Conservation (phyloP, 108 stramenopile species). For the Pelagomonas calceolata region DNA sequence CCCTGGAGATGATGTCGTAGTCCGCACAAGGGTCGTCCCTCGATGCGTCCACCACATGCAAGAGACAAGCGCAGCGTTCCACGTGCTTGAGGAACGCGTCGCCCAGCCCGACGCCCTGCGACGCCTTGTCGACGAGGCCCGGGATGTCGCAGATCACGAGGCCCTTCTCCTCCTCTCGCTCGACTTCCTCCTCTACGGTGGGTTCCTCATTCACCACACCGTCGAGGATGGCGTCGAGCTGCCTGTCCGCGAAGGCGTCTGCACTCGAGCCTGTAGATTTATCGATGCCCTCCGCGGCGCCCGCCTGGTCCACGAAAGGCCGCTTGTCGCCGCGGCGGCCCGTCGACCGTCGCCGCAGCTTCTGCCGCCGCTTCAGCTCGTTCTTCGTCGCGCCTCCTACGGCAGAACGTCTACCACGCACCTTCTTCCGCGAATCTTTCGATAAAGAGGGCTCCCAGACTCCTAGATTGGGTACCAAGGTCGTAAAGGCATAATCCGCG, state of each 20-base stretch:
- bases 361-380: neutral
- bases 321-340: too few relatives aligned
- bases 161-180: conserved; percentile 36
- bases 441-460: conserved; percentile 46
- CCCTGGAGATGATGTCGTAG: conserved; percentile 78
- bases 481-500: conserved; percentile 96
- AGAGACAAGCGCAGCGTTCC: conserved; percentile 72
- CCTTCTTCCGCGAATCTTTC: neutral
- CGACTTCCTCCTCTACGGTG: too few relatives aligned
- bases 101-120: conserved; percentile 70
- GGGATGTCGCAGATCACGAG: conserved; percentile 84
- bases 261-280: too few relatives aligned
- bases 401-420: neutral
- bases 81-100: conserved; percentile 78
- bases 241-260: too few relatives aligned
- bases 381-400: neutral
- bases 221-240: too few relatives aligned
- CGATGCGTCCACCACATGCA: conserved; percentile 88
- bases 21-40: conserved; percentile 82
- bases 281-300: too few relatives aligned
- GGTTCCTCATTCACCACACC: too few relatives aligned
- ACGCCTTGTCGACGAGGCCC: conserved; percentile 79
- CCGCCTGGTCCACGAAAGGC: too few relatives aligned
- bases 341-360: neutral
- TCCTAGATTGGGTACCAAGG: conserved; percentile 89